phyloP scores from a whole-genome alignment of 148 eudicot genomes.

The Chenopodium formosanum region DNA sequence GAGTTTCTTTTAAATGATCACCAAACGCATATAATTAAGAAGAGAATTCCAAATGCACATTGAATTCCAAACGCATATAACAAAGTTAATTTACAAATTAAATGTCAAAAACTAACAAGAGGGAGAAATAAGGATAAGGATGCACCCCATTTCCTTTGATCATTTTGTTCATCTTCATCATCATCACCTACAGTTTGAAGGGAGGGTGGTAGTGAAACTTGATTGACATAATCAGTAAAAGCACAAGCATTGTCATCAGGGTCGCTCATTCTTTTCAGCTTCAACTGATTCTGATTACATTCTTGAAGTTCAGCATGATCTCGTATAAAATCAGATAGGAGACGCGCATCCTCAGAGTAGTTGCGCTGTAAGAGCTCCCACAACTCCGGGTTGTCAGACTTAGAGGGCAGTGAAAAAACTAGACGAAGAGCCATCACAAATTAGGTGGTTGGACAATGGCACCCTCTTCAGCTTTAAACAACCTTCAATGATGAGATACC shows the following conservation, averaged over 20 bases:
- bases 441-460: not conserved
- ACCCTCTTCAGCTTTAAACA: conserved; percentile 7
- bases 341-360: not conserved
- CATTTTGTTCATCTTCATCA: not conserved
- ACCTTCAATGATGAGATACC: too few species aligned
- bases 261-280: too few species aligned
- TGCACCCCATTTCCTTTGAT: not conserved
- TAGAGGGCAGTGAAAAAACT: too few species aligned
- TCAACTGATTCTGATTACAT: too few species aligned
- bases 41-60: not conserved
- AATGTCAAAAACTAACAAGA: not conserved
- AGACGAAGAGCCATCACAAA: not conserved
- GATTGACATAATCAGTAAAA: not conserved
- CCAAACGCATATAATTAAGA: too few species aligned
- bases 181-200: not conserved
- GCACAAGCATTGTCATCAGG: not conserved
- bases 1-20: too few species aligned
- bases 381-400: not conserved
- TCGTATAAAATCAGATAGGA: too few species aligned
- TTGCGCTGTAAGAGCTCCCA: not conserved
- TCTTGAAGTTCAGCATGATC: too few species aligned
- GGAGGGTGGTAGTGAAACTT: not conserved
- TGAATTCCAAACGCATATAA: too few species aligned
- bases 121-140: not conserved
- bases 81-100: too few species aligned